Evolutionary conservation across 1,284 basidiomycete species (phyloP).

Genomic region (Cryptococcus sp.): DNA sequence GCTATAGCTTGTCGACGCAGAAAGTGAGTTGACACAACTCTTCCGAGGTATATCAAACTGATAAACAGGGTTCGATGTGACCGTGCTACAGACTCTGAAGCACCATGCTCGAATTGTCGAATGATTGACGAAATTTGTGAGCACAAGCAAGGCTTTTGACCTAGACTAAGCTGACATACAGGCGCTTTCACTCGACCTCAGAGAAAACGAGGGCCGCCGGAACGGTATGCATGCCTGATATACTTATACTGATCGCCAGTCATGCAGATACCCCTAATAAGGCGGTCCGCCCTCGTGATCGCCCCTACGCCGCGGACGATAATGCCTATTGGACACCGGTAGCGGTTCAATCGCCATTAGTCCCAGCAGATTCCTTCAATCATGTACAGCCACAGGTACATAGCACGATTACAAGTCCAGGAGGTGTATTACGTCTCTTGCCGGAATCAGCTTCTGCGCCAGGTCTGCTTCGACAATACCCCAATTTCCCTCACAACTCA

Average conservation of each 20-base stretch:
- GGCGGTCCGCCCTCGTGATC: neutral
- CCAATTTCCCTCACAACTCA: conserved; percentile 14
- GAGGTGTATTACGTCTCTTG: no score
- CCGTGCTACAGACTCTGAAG: neutral
- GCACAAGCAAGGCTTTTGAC: no score
- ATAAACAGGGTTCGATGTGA: neutral
- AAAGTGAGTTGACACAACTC: conserved; percentile 27
- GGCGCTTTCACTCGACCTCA: neutral
- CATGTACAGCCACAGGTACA: no score
- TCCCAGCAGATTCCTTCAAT: no score
- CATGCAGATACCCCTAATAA: no score
- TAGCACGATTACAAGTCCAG: no score
- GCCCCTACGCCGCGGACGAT: neutral
- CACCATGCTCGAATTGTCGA: neutral
- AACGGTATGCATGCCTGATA: neutral
- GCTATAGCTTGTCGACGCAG: conserved; percentile 38
- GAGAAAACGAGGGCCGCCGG: neutral
- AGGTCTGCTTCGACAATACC: neutral
- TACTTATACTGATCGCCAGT: no score
- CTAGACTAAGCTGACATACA: neutral
- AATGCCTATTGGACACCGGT: no score
- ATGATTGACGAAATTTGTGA: neutral
- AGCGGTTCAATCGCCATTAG: no score
- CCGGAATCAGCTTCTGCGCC: no score
- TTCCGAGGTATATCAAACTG: no score